phyloP scores from a whole-genome alignment of 148 eudicot species.

The Cornus kousa region DNA sequence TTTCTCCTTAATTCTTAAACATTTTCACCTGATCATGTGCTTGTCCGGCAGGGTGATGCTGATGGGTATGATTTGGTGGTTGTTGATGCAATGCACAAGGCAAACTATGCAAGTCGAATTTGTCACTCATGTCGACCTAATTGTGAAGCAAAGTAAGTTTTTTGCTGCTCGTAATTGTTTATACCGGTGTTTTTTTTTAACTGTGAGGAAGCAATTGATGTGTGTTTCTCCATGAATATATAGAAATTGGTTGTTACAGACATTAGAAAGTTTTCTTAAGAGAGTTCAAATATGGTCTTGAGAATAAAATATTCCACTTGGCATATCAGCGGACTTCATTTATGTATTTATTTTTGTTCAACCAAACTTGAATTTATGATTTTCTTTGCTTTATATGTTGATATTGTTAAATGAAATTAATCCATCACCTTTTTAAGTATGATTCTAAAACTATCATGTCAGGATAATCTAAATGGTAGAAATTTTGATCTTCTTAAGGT shows the following conservation, averaged over 20 bases:
- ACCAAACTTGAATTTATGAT: background rate
- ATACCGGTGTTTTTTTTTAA: background rate
- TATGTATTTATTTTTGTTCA: background rate
- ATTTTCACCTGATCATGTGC: conserved; percentile 3
- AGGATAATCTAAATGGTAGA: background rate
- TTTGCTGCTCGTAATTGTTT: background rate
- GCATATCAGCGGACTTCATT: background rate
- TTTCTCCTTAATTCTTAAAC: conserved; percentile 9
- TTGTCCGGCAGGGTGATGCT: conserved; percentile 83
- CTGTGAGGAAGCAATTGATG: background rate
- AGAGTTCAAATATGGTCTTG: background rate
- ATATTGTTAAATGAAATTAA: background rate
- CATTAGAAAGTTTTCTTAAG: background rate
- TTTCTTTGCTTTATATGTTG: background rate
- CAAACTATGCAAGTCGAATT: conserved; percentile 97
- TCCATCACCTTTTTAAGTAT: background rate
- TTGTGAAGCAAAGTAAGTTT: conserved; percentile 95
- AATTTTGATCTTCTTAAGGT: background rate
- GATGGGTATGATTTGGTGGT: conserved; percentile 98
- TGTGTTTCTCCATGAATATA: background rate
- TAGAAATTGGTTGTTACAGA: background rate
- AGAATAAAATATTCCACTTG: background rate
- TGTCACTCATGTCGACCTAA: conserved; percentile 98
- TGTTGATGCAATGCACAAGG: conserved; percentile 99
- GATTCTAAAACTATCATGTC: background rate